Evolutionary conservation across 1,139 yeast species (phyloP).

Genomic region (Meyerozyma elateridarum): DNA sequence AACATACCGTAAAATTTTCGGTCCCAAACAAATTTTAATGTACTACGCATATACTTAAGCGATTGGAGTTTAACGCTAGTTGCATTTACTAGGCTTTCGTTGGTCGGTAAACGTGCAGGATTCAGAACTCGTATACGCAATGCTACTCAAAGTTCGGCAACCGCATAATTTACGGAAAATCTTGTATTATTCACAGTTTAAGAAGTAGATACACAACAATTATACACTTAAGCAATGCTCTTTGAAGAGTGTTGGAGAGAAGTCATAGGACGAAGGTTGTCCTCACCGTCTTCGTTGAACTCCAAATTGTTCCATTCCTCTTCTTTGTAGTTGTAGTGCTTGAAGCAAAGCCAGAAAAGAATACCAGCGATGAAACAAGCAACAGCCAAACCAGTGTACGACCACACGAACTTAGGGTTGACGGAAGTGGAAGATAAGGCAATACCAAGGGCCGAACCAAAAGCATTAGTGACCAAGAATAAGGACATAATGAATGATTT

Average conservation of each 20-base stretch:
- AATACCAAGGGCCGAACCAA: slow-evolving; percentile 70
- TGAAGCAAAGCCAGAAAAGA: slow-evolving; percentile 59
- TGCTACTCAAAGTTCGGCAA: too few species aligned
- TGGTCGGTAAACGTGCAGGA: too few species aligned
- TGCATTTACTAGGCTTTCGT: too few species aligned
- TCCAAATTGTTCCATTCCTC: slow-evolving; percentile 60
- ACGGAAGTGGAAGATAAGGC: slow-evolving; percentile 62
- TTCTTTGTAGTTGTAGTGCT: slow-evolving; percentile 52
- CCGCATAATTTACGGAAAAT: too few species aligned
- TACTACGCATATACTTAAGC: too few species aligned
- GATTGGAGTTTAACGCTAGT: too few species aligned
- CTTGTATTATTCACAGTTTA: too few species aligned
- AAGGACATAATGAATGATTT: slow-evolving; percentile 63
- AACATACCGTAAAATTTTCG: too few species aligned
- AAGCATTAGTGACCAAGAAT: slow-evolving; percentile 56
- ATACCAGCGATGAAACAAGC: slow-evolving; percentile 58
- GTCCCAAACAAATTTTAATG: too few species aligned
- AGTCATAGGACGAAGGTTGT: slow-evolving; percentile 12
- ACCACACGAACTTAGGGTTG: slow-evolving; percentile 68
- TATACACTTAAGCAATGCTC: slow-evolving; percentile 11
- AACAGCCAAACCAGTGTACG: slow-evolving; percentile 57
- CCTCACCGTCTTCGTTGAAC: slow-evolving; percentile 21
- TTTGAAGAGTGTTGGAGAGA: slow-evolving; percentile 14
- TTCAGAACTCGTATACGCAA: too few species aligned
- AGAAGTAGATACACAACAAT: too few species aligned